Evolutionary conservation across 2,329 filamentous ascomycete species (phyloP).

Genomic region (Didymellaceae sp.): DNA sequence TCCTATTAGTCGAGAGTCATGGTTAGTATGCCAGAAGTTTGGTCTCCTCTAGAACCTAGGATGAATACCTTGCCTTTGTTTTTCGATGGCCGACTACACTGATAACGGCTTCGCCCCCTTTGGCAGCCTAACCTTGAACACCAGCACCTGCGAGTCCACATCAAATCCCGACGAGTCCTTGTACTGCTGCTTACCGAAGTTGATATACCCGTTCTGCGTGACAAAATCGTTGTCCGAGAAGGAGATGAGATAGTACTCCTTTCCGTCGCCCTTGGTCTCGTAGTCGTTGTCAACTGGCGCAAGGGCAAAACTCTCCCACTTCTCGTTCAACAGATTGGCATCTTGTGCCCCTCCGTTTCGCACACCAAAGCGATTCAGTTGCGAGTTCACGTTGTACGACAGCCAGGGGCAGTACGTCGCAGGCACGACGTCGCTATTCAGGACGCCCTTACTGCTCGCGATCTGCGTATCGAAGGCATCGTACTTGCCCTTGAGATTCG

Average conservation of each 20-base stretch:
- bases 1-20: too few species aligned
- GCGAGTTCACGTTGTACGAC: conserved; percentile 70
- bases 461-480: conserved; percentile 53
- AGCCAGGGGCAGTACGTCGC: conserved; percentile 71
- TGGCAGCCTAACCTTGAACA: conserved; percentile 64
- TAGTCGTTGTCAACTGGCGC: conserved; percentile 59
- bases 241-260: conserved; percentile 73
- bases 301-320: conserved; percentile 75
- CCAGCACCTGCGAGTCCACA: conserved; percentile 67
- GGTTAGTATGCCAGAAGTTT: too few species aligned
- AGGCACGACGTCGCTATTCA: conserved; percentile 62
- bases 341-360: conserved; percentile 72
- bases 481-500: conserved; percentile 62
- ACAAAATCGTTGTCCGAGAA: conserved; percentile 78
- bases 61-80: too few species aligned
- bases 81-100: conserved; percentile 11
- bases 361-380: conserved; percentile 70
- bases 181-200: conserved; percentile 64
- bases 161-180: conserved; percentile 63
- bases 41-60: too few species aligned
- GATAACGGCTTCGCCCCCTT: conserved; percentile 42
- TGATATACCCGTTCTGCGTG: conserved; percentile 69
- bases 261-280: conserved; percentile 55
- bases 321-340: conserved; percentile 70
- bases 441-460: conserved; percentile 57